Evolutionary conservation across 1,284 basidiomycete species (phyloP), one percentile per base, ranked within the genome.

Genomic region (Ceratobasidium sp.): DNA sequence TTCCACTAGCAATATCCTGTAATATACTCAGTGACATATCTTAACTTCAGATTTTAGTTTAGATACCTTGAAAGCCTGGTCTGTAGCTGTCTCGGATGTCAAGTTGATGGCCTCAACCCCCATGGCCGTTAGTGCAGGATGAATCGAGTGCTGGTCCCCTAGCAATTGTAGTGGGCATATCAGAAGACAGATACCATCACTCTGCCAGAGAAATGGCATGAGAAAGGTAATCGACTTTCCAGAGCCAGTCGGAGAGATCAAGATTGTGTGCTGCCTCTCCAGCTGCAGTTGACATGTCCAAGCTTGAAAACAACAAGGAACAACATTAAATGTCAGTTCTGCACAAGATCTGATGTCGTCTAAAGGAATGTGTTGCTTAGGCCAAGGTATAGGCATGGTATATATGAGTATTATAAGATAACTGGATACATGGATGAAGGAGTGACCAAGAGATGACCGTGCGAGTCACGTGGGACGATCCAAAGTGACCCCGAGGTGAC

Each of bases 181-280:
- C n/a, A 74, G 53, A 47, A 74, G 42, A 33, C 28, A 45, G 42
- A 73, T 23, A 56, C 71, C 71, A 13, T n/a, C 23, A 4, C 5
- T 11, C 26, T 58, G 51, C 53, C 31, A 58, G 5, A 60, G 6
- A 17, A 63, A 51, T 17, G 71, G 71, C 61, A 76, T 51, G 2
- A 76, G 31, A 23, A 76, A 67, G 8, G 75, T 26, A 33, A 75
- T 23, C 1, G 60, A 75, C 26, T 75, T 64, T 31, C 71, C 71
- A 31, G 71, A 63, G 28, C 71, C 54, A 37, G 61, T 76, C 17
- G 64, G 60, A 67, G 74, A 63, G 6, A 65, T 67, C 10, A 65
- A 31, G 28, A 67, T 23, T n/a, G 35, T 20, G 39, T 65, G 53
- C 11, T 45, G 26, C n/a, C 49, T 4, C 47, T 42, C 42, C 11